phyloP scores from a whole-genome alignment of 345 rosid species.

The Eucalyptus tenuipes region DNA sequence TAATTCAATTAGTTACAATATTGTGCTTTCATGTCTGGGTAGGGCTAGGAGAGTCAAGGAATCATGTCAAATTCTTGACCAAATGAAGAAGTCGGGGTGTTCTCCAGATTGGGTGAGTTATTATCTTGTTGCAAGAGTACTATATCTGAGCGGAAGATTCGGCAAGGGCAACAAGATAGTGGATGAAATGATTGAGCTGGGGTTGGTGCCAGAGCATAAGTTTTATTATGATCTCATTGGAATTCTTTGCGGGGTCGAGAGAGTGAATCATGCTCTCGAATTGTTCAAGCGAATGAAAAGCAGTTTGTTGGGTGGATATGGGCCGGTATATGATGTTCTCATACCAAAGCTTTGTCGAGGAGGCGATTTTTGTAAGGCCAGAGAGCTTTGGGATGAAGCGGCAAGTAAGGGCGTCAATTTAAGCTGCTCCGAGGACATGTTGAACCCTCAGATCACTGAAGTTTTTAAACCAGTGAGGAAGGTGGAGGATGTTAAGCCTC shows the following conservation, averaged over 20 bases:
- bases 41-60: slow-evolving; percentile 75
- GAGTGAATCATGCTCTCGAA: slow-evolving; percentile 55
- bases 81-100: slow-evolving; percentile 56
- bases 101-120: slow-evolving; percentile 61
- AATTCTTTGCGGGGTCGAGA: slow-evolving; percentile 66
- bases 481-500: slow-evolving; percentile 18
- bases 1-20: slow-evolving; percentile 53
- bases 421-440: slow-evolving; percentile 28
- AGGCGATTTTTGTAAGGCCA: slow-evolving; percentile 65
- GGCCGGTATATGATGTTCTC: slow-evolving; percentile 59
- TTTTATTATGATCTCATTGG: slow-evolving; percentile 73
- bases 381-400: slow-evolving; percentile 76
- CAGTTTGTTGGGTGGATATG: slow-evolving; percentile 44
- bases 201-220: slow-evolving; percentile 41
- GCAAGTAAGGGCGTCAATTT: slow-evolving; percentile 20
- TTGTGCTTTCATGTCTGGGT: slow-evolving; percentile 67
- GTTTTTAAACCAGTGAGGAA: slow-evolving; percentile 48
- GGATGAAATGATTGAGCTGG: slow-evolving; percentile 67
- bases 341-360: slow-evolving; percentile 71
- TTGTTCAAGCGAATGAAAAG: slow-evolving; percentile 68
- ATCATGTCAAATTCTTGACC: slow-evolving; percentile 46
- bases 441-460: slow-evolving; percentile 48
- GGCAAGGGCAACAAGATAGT: slow-evolving; percentile 64
- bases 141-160: slow-evolving; percentile 75
- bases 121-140: slow-evolving; percentile 62